Evolutionary conservation across 1,284 basidiomycete genomes (phyloP), one percentile per base, ranked within the genome.

Genomic region (Mycosarcoma mackinlayi): DNA sequence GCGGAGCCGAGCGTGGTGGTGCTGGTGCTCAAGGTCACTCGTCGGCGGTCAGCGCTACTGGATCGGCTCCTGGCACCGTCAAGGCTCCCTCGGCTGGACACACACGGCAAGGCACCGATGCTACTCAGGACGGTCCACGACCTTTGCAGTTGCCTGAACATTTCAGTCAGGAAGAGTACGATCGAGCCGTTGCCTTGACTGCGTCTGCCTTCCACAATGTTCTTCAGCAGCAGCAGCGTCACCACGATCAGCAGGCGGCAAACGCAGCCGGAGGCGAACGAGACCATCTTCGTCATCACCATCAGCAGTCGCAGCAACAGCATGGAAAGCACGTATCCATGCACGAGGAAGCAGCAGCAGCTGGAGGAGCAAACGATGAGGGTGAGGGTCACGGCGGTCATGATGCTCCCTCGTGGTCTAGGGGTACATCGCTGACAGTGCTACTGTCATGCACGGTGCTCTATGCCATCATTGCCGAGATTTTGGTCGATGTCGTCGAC

Each of bases 381-480:
- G 6, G 6, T 19, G 86, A 86, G 21, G 90, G 87, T 10, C 88
- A 90, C 80, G 89, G 89, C 24, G 94, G 92, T 0, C 96, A 99
- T 79, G 95, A 98, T 77, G 94, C 90, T 7, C 96, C 96, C 1
- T 93, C 92, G 44, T 82, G 80, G 80, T 79, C 75, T 13, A 61
- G 80, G 3, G 54, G 37, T 21, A 70, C 67, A 2, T 76, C 77
- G 13, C 50, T 79, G 6, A 76, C 73, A 14, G 80, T 82, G 18
- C 56, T 82, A 45, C 67, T 82, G 11, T 63, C 56, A 1, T 98
- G 96, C 80, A 99, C 96, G 0, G 89, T 92, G 2, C 85, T 98
- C 18, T 99, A 98, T 85, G 96, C 96, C 21, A 84, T 93, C 61
- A 98, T 99, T 79, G 96, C 95, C 59, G 95, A 98, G 83, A 87